These are phyloP conservation scores for Aspergillus ruber DNA, from an alignment of 2,329 filamentous ascomycete species.

Conservation along the genomic window DNA sequence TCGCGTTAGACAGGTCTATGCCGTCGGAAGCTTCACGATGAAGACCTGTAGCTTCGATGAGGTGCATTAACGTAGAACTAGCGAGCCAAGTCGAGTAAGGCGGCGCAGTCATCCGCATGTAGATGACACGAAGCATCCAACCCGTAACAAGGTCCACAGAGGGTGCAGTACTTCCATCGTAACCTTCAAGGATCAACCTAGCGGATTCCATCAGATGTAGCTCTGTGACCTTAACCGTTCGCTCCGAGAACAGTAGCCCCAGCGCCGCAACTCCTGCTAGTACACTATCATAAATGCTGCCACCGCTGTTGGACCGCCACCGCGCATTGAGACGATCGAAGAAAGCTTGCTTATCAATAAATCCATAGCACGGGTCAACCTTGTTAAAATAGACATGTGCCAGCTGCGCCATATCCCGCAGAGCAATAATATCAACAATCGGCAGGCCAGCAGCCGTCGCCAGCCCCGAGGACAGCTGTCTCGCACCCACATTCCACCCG, in stretches of 20 bases:
- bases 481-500: conserved; percentile 47
- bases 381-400: conserved; percentile 46
- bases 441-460: conserved; percentile 10
- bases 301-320: conserved; percentile 15
- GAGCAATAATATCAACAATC: conserved; percentile 42
- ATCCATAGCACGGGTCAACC: conserved; percentile 48
- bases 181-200: conserved; percentile 36
- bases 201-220: conserved; percentile 43
- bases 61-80: conserved; percentile 35
- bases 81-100: conserved; percentile 42
- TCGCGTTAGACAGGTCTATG: conserved; percentile 6
- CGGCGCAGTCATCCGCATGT: conserved; percentile 47
- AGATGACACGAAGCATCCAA: conserved; percentile 48
- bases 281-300: conserved; percentile 39
- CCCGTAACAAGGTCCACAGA: conserved; percentile 22
- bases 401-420: conserved; percentile 41
- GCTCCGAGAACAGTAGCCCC: conserved; percentile 46
- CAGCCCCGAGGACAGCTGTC: conserved; percentile 13
- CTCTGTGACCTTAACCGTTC: conserved; percentile 37
- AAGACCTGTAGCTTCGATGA: conserved; percentile 45
- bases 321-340: conserved; percentile 15
- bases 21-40: conserved; percentile 15
- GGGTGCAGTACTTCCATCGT: conserved; percentile 12
- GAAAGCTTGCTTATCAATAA: conserved; percentile 29
- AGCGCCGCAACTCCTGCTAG: conserved; percentile 49